Conservation (phyloP, 208 protist genomes). For the Leishmania tarentolae region DNA sequence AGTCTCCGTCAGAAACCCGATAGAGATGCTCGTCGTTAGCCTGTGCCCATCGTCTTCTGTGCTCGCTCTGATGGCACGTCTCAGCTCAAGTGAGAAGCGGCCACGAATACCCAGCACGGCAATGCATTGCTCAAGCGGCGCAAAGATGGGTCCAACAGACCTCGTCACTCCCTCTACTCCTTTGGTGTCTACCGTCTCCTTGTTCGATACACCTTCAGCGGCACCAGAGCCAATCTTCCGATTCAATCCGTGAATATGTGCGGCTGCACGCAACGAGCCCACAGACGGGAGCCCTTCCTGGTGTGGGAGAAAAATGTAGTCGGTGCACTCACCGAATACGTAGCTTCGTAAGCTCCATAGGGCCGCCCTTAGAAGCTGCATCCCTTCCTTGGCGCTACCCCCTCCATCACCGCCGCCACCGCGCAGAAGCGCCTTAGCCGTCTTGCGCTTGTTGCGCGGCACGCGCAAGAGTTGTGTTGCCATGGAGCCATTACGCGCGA, state of each 20-base stretch:
- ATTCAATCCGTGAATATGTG: conserved; percentile 27
- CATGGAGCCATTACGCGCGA: conserved; percentile 20
- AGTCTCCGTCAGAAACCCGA: conserved; percentile 36
- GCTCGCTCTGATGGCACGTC: conserved; percentile 27
- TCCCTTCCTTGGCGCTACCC: conserved; percentile 36
- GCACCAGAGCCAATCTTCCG: conserved; percentile 25
- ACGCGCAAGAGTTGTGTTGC: conserved; percentile 9
- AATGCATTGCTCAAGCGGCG: conserved; percentile 70
- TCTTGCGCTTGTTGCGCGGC: conserved; percentile 52
- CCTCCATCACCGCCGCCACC: conserved; percentile 15
- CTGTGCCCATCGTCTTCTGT: conserved; percentile 43
- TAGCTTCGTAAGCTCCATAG: conserved; percentile 72
- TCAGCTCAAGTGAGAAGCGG: conserved; percentile 64
- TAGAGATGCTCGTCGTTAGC: conserved; percentile 56
- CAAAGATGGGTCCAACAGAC: conserved; percentile 14
- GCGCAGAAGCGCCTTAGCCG: conserved; percentile 33
- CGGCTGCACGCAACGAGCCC: conserved; percentile 42
- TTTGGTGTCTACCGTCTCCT: not conserved
- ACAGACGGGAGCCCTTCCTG: conserved; percentile 26
- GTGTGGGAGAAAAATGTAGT: conserved; percentile 56
- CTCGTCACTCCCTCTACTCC: not conserved
- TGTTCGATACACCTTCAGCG: not conserved
- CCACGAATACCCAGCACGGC: conserved; percentile 74
- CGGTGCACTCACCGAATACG: conserved; percentile 51
- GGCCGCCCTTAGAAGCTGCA: conserved; percentile 61